Conservation (phyloP, 2,329 filamentous ascomycete species). For the Elsinoe australis region DNA sequence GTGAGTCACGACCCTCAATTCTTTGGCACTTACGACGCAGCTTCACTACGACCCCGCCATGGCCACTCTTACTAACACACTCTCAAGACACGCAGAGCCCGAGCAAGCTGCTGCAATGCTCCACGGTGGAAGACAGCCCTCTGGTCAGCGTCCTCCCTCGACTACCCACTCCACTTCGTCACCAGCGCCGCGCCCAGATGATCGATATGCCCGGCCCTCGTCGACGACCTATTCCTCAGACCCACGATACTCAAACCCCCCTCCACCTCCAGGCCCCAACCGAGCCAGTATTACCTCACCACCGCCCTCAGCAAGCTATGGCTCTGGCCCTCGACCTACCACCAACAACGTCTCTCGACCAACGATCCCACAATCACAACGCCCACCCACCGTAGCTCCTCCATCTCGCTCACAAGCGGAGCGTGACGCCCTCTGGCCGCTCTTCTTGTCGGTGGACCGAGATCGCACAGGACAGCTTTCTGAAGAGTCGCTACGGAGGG, state of each 20-base stretch:
- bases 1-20: constrained; percentile 45
- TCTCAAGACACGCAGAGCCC: constrained; percentile 45
- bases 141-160: constrained; percentile 28
- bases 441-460: constrained; percentile 89
- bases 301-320: constrained; percentile 44
- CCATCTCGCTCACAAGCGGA: constrained; percentile 51
- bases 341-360: constrained; percentile 58
- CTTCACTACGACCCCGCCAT: constrained; percentile 19
- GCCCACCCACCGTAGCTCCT: constrained; percentile 42
- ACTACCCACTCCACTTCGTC: constrained; percentile 36
- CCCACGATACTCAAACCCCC: constrained; percentile 14
- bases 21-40: constrained; percentile 1
- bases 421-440: constrained; percentile 63
- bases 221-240: constrained; percentile 10
- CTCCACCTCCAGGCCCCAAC: constrained; percentile 15
- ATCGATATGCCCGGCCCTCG: constrained; percentile 26
- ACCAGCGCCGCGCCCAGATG: constrained; percentile 34
- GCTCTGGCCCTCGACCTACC: constrained; percentile 45
- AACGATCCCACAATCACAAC: constrained; percentile 41
- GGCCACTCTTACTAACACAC: constrained; percentile 2
- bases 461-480: constrained; percentile 73
- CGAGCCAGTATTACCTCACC: constrained; percentile 32
- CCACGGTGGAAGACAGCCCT: constrained; percentile 23
- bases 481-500: constrained; percentile 77
- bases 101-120: constrained; percentile 47